These are phyloP conservation scores for Tausonia pullulans DNA, from an alignment of 1,284 basidiomycete genomes.

Conservation along the genomic window DNA sequence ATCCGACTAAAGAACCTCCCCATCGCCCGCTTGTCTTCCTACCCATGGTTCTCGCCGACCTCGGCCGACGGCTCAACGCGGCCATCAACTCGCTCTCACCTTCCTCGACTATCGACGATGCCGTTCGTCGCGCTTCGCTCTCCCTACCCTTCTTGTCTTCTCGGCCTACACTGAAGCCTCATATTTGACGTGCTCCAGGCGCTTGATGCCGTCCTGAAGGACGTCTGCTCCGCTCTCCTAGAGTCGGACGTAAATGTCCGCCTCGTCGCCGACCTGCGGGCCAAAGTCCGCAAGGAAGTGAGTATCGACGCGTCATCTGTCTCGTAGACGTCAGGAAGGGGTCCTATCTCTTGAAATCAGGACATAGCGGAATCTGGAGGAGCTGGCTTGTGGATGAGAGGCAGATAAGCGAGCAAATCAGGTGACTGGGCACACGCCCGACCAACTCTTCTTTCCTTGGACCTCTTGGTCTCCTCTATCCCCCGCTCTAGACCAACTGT, in stretches of 20 bases:
- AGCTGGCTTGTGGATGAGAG: too few species aligned
- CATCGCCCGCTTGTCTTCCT: too few species aligned
- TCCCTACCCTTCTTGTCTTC: background rate
- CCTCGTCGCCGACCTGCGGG: conserved; percentile 73
- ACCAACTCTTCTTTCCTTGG: too few species aligned
- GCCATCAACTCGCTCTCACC: conserved; percentile 84
- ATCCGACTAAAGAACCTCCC: too few species aligned
- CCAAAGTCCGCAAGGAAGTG: conserved; percentile 81
- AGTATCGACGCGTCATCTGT: conserved; percentile 24
- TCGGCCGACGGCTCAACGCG: conserved; percentile 85
- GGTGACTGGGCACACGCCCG: too few species aligned
- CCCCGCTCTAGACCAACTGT: too few species aligned
- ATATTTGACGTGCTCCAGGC: conserved; percentile 44
- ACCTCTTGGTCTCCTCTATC: too few species aligned
- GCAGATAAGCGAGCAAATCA: too few species aligned
- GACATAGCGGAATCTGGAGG: too few species aligned
- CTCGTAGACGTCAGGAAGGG: too few species aligned
- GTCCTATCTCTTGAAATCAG: too few species aligned
- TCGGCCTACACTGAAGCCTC: conserved; percentile 17
- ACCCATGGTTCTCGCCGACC: conserved; percentile 86
- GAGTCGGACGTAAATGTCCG: conserved; percentile 99
- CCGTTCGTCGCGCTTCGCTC: conserved; percentile 47
- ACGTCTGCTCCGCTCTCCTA: conserved; percentile 84
- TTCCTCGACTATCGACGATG: conserved; percentile 76
- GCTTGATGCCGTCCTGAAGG: conserved; percentile 86